Base-by-base conservation (phyloP, 164 flowering plant genomes). In the Magnolia sinica region DNA sequence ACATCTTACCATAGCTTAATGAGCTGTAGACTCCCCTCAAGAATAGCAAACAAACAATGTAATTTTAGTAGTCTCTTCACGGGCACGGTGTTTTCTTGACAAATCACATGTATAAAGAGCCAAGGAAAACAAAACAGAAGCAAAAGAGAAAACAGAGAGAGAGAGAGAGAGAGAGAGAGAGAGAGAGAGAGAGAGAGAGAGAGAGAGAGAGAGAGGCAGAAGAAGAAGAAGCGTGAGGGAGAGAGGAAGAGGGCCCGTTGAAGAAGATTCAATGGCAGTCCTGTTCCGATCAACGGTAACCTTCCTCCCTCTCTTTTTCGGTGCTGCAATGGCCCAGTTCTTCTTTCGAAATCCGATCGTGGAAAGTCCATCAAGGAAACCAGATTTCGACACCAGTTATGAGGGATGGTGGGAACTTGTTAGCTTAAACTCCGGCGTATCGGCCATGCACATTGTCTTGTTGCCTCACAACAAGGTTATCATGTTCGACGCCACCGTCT, bases 391-490 rank as follows among this genome's bases (percentile, higher is more conserved):
- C 49, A 82, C 82, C 3, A 4, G 9, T 1, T 83, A 20, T 18
- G 52, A 9, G n/a, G 95, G 97, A 0, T 1, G 8, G 1, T 93
- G 96, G 98, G 87, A 86, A 79, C 11, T 91, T 11, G 78, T 73
- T 55, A 58, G 76, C 1, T 3, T 8, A 6, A 83, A 85, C 72
- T 82, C 94, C 0, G 91, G 93, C 2, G 87, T 91, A 9, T 84
- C 95, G 0, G 87, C 91, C 66, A 94, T 94, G 97, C 97, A 94
- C 37, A 1, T 88, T 11, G 77, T 76, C n/a, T 49, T 92, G 69
- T 51, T 92, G 74, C 94, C 90, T 1, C 83, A 67, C 27, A 52
- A 88, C 79, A 89, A 90, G 85, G 85, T 78, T 11, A 71, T 90
- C 8, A 87, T 91, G 87, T 89, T 83, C 64, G 98, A 94, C 69